A percentile compares a stretch with the other conserved stretches of the same genome.
Evolutionary conservation across 2,329 filamentous ascomycete genomes (phyloP).

Genomic region (Sporothrix luriei): DNA sequence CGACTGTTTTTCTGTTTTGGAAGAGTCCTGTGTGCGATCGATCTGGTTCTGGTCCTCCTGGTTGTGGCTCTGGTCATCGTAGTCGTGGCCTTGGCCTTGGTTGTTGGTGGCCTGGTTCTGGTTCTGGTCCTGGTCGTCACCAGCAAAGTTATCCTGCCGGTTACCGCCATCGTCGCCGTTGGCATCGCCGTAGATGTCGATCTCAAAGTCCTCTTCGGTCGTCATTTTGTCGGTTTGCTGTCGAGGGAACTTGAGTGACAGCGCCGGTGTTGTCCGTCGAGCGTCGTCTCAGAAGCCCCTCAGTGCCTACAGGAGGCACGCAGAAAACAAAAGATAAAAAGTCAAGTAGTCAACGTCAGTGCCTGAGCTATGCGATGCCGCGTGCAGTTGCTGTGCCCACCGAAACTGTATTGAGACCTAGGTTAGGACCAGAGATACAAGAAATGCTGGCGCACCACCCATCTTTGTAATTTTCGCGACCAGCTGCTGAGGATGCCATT

Average conservation of each 20-base stretch:
- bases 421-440: conserved; percentile 35
- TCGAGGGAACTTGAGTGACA: not conserved
- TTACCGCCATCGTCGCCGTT: conserved; percentile 41
- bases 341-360: conserved; percentile 31
- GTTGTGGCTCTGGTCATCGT: conserved; percentile 33
- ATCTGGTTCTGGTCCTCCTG: conserved; percentile 37
- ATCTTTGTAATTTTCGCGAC: conserved; percentile 30
- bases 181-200: conserved; percentile 70
- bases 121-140: conserved; percentile 46
- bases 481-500: conserved; percentile 36
- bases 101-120: conserved; percentile 49
- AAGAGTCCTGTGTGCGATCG: conserved; percentile 32
- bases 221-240: conserved; percentile 46
- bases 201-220: conserved; percentile 72
- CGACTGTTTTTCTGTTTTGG: conserved; percentile 38
- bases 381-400: conserved; percentile 29
- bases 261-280: not conserved
- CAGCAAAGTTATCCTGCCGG: conserved; percentile 41
- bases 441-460: conserved; percentile 34
- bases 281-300: not conserved
- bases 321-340: conserved; percentile 1
- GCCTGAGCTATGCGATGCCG: conserved; percentile 21
- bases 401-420: conserved; percentile 33
- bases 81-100: conserved; percentile 39
- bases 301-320: not conserved